These are phyloP conservation scores for Ceratobasidium sp. DNA, from an alignment of 1,284 basidiomycete genomes.

Conservation along the genomic window DNA sequence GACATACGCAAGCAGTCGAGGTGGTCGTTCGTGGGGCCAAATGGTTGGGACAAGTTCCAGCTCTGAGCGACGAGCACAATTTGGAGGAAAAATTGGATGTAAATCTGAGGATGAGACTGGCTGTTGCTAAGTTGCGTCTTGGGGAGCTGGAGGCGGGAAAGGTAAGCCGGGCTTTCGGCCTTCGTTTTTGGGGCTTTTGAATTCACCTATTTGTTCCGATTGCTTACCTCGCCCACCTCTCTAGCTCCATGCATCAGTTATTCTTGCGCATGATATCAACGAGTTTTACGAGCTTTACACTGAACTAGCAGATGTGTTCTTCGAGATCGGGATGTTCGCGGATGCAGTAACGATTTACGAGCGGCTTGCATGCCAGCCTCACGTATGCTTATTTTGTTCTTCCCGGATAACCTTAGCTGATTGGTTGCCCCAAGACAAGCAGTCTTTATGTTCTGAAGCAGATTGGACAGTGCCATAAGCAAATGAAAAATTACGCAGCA, in stretches of 20 bases:
- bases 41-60: conserved; percentile 80
- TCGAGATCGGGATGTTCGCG: conserved; percentile 72
- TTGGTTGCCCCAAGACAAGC: conserved; percentile 58
- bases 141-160: conserved; percentile 83
- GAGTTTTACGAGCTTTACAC: conserved; percentile 80
- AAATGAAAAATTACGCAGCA: conserved; percentile 71
- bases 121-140: conserved; percentile 81
- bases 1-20: conserved; percentile 72
- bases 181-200: neutral
- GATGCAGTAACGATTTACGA: conserved; percentile 82
- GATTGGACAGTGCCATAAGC: conserved; percentile 76
- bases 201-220: conserved; percentile 6
- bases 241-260: conserved; percentile 76
- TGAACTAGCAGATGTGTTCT: conserved; percentile 86
- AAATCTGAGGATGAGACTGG: conserved; percentile 85
- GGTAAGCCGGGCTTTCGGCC: conserved; percentile 54
- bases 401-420: neutral
- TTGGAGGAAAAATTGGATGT: conserved; percentile 63
- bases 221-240: no score
- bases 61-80: conserved; percentile 69
- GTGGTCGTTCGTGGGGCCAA: conserved; percentile 83
- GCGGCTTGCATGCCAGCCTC: conserved; percentile 71
- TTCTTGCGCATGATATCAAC: conserved; percentile 71
- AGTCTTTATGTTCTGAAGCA: conserved; percentile 70
- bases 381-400: conserved; percentile 52